Evolutionary conservation across 345 rosid species (phyloP), one percentile per base, ranked within the genome.

Genomic region (Adansonia digitata): DNA sequence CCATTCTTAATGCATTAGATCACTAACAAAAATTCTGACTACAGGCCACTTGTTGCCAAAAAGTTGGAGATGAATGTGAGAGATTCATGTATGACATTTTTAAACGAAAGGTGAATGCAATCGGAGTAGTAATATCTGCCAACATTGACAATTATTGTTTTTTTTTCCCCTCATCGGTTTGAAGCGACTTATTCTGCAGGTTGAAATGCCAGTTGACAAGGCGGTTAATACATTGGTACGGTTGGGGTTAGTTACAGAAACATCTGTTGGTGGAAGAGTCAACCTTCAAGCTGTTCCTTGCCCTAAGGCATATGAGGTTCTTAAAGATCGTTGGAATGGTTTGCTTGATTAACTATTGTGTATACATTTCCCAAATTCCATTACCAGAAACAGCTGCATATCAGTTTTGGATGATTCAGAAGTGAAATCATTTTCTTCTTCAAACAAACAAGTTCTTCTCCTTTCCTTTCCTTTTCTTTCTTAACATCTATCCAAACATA

Each of bases 171-270:
- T 73, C 22, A 69, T 35, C 5, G 39, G 20, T 29, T 67, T 67
- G 71, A 75, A 67, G 57, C 14, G 49, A 70, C 22, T 24, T n/a
- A n/a, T n/a, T 43, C 13, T 80, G 82, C 86, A 93, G 97, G 97
- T 91, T 22, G 93, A 94, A 75, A 88, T 94, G 96, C 97, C 97
- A 49, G 83, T 92, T 61, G 90, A 91, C 43, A 86, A 88, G 77
- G 98, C 97, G 8, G 40, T 86, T 53, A 85, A 76, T 61, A 82
- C 91, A 17, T 85, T 94, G 86, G 69, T 82, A 22, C 85, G 97
- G 78, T 85, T 94, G 71, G 97, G 93, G 29, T 82, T 91, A 55
- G 94, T 82, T 40, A 78, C 77, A 5, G 94, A 92, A 84, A 82
- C 82, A 72, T 22, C 74, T n/a, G 73, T 82, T 18, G 85, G 86